Evolutionary conservation across 148 eudicot species (phyloP).

Genomic region (Cornus kousa): DNA sequence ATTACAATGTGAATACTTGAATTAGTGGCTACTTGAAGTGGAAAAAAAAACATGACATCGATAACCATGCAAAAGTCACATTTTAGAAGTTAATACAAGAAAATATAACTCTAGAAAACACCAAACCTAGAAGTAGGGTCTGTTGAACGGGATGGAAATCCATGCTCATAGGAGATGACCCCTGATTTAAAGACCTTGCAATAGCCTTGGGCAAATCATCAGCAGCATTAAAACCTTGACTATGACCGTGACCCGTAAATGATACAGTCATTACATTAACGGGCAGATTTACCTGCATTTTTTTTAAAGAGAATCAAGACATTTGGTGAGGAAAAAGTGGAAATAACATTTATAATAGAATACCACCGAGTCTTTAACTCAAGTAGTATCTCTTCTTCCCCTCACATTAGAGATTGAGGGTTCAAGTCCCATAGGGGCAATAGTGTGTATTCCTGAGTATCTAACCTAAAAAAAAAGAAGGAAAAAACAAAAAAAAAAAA

Average conservation of each 20-base stretch:
- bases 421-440: too few relatives aligned
- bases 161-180: slow-evolving; percentile 86
- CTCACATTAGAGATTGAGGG: too few relatives aligned
- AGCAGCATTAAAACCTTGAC: slow-evolving; percentile 53
- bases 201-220: slow-evolving; percentile 79
- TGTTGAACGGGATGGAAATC: slow-evolving; percentile 86
- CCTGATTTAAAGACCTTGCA: slow-evolving; percentile 66
- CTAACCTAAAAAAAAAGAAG: too few relatives aligned
- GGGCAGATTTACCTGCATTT: slow-evolving; percentile 59
- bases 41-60: background rate
- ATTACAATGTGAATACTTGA: slow-evolving; percentile 5
- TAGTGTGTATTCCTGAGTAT: too few relatives aligned
- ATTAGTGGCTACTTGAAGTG: slow-evolving; percentile 9
- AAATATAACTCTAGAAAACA: background rate
- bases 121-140: slow-evolving; percentile 76
- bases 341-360: background rate
- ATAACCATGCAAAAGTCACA: slow-evolving; percentile 9
- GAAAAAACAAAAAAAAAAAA: too few relatives aligned
- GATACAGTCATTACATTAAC: slow-evolving; percentile 69
- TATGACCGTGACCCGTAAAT: slow-evolving; percentile 47
- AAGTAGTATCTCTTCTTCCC: too few relatives aligned
- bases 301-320: background rate
- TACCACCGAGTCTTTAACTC: too few relatives aligned
- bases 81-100: background rate
- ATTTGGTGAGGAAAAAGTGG: background rate